Evolutionary conservation across 768 basidiomycete species (phyloP).

Genomic region (Serpula lacrymans): DNA sequence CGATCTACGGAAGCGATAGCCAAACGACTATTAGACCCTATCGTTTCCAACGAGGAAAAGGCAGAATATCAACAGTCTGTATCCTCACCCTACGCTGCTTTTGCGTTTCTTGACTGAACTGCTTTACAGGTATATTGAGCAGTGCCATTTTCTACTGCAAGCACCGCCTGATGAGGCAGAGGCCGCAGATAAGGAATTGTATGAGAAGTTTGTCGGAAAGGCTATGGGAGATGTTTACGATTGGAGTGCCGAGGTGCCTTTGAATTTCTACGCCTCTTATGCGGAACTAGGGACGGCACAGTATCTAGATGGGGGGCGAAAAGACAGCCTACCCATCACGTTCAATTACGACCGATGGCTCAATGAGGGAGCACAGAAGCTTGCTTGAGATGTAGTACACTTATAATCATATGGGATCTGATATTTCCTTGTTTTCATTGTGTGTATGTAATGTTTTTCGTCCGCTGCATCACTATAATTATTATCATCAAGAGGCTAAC

Average conservation of each 20-base stretch:
- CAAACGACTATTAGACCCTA: slow-evolving; percentile 54
- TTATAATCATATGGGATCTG: too few species aligned
- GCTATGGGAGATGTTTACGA: slow-evolving; percentile 37
- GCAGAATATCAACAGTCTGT: slow-evolving; percentile 70
- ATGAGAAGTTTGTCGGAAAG: slow-evolving; percentile 49
- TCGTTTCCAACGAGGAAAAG: slow-evolving; percentile 60
- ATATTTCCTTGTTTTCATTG: too few species aligned
- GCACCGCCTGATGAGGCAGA: slow-evolving; percentile 53
- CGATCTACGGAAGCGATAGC: slow-evolving; percentile 60
- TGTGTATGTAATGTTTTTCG: too few species aligned
- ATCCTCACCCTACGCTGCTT: background rate
- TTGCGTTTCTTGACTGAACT: background rate
- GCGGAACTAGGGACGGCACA: slow-evolving; percentile 39
- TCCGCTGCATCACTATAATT: too few species aligned
- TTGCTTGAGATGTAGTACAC: too few species aligned
- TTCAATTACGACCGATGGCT: slow-evolving; percentile 49
- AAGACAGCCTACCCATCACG: slow-evolving; percentile 32
- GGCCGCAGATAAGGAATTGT: slow-evolving; percentile 55
- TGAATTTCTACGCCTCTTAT: slow-evolving; percentile 37
- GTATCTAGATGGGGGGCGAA: slow-evolving; percentile 30
- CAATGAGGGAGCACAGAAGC: too few species aligned
- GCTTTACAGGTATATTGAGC: slow-evolving; percentile 62
- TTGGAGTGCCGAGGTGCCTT: slow-evolving; percentile 21
- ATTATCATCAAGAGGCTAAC: too few species aligned
- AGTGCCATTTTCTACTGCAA: slow-evolving; percentile 63